Evolutionary conservation across 2,329 filamentous ascomycete species (phyloP), one percentile per base, ranked within the genome.

Genomic region (Knoxdaviesia capensis): DNA sequence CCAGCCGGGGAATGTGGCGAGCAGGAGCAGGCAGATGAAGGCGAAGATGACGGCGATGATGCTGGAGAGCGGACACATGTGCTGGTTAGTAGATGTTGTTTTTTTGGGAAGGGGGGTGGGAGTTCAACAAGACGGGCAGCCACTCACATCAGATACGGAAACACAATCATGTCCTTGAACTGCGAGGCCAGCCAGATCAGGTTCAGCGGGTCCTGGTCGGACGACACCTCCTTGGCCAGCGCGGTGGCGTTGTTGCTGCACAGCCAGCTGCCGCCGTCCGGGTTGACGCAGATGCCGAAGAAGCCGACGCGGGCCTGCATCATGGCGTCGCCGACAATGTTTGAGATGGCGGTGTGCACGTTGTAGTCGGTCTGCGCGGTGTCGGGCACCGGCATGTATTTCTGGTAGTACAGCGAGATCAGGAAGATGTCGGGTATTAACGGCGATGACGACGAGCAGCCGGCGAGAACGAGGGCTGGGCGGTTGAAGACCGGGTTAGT

Each of bases 41-140:
- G 90, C 87, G 54, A 98, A 86, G 58, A 98, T 83, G 56, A 96
- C 87, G 55, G 90, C 90, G 54, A 98, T 87, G 65, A 98, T 98
- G 48, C 84, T 90, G 50, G 10, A n/a, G 6, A 37, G 31, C 11
- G 6, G 11, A 32, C 30, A 38, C 34, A 44, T 38, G 7, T 30
- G 30, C 10, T 29, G 8, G 31, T 31, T 5, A 36, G 5, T 41
- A 3, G 6, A 8, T 41, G 9, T 38, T 28, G 36, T 28, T 32
- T n/a, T 10, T n/a, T 31, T 32, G n/a, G 7, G 33, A 7, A 6
- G 6, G 34, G 8, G 5, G 5, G 30, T n/a, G 38, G 28, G 6
- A 50, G 8, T 11, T 20, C 20, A 20, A 20, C 20, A 20, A 20
- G 20, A 20, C 2, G 20, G 20, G 2, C 20, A 9, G 10, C 11